Evolutionary conservation across 192 early-diverging fungal species (phyloP).

Genomic region (Glomus cerebriforme): DNA sequence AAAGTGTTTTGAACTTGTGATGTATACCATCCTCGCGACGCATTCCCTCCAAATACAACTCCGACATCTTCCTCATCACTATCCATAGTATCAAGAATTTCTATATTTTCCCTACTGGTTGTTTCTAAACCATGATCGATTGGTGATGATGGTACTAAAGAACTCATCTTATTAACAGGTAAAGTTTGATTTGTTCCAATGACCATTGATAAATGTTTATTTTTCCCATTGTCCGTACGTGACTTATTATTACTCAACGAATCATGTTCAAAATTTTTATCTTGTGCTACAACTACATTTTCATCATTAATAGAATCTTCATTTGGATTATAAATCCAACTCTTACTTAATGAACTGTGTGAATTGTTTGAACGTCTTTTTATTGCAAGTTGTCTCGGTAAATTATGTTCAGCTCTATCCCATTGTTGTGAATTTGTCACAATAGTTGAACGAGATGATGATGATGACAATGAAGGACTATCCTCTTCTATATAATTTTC

Average conservation of each 20-base stretch:
- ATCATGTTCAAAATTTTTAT: neutral
- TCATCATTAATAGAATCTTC: neutral
- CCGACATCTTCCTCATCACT: neutral
- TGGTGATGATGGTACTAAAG: neutral
- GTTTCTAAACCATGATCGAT: neutral
- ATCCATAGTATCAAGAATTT: neutral
- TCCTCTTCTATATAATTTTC: slow-evolving; percentile 6
- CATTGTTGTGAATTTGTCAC: neutral
- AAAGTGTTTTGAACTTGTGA: neutral
- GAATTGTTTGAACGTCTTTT: slow-evolving; percentile 2
- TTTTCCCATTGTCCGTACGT: neutral
- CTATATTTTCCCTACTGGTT: slow-evolving; percentile 4
- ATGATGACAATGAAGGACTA: slow-evolving; percentile 3
- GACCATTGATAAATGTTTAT: neutral
- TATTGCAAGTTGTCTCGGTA: neutral
- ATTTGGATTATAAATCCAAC: slow-evolving; percentile 4
- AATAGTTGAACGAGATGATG: slow-evolving; percentile 1
- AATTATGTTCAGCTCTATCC: neutral
- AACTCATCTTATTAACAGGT: neutral
- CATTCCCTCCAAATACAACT: neutral
- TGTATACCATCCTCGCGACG: neutral
- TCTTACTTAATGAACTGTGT: slow-evolving; percentile 2
- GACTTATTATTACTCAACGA: neutral
- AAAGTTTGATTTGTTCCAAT: neutral
- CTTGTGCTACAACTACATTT: neutral